Conservation (phyloP, 2,329 filamentous ascomycete species). For the Samsoniella hepiali region DNA sequence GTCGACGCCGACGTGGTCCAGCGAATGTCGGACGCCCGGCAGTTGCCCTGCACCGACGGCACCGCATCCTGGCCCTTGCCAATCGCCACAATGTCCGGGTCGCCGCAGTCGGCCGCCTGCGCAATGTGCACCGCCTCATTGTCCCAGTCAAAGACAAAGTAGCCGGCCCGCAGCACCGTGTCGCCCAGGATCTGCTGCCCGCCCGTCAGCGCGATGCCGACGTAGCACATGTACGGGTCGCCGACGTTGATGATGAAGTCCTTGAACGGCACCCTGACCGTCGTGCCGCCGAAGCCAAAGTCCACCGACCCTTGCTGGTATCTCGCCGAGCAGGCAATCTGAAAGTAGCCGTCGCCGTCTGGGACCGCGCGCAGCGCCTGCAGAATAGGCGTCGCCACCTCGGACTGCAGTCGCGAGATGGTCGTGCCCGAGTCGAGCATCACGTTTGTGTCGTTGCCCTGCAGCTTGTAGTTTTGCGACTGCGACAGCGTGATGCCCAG, state of each 20-base stretch:
- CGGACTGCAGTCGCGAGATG: slow-evolving; percentile 43
- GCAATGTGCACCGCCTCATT: slow-evolving; percentile 40
- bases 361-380: slow-evolving; percentile 40
- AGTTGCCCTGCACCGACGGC: slow-evolving; percentile 35
- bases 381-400: slow-evolving; percentile 42
- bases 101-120: slow-evolving; percentile 40
- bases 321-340: slow-evolving; percentile 41
- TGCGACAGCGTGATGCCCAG: slow-evolving; percentile 31
- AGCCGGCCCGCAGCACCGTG: slow-evolving; percentile 41
- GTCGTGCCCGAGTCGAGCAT: slow-evolving; percentile 54
- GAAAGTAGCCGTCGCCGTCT: slow-evolving; percentile 42
- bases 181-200: slow-evolving; percentile 44
- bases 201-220: slow-evolving; percentile 39
- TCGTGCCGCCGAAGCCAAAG: slow-evolving; percentile 45
- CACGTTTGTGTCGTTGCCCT: slow-evolving; percentile 36
- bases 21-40: slow-evolving; percentile 30
- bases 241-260: slow-evolving; percentile 50
- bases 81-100: slow-evolving; percentile 36
- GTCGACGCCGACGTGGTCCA: slow-evolving; percentile 8
- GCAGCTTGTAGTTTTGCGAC: slow-evolving; percentile 27
- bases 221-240: slow-evolving; percentile 36
- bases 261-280: slow-evolving; percentile 41
- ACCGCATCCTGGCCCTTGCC: slow-evolving; percentile 33
- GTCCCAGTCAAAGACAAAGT: slow-evolving; percentile 47
- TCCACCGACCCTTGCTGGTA: slow-evolving; percentile 40